These are phyloP conservation scores for Entrophospora sp. DNA, from an alignment of 192 early-diverging fungal species.

Conservation along the genomic window DNA sequence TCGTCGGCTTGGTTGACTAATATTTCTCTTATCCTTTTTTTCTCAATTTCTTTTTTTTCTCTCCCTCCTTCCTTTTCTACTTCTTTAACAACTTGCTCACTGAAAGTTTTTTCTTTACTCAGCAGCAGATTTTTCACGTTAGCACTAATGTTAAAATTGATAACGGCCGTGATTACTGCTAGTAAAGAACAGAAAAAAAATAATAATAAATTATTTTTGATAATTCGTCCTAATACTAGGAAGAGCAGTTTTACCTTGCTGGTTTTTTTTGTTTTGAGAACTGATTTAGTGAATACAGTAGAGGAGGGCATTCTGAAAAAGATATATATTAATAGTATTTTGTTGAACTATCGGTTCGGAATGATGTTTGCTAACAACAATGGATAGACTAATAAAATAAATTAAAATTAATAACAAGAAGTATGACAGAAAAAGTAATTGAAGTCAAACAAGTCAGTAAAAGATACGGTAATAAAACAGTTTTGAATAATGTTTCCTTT, in stretches of 20 bases:
- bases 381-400: not conserved
- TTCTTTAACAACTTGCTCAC: not conserved
- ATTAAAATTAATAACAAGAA: not conserved
- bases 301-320: not conserved
- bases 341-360: not conserved
- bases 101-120: conserved; percentile 1
- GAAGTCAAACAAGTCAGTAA: conserved; percentile 9
- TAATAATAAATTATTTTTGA: not conserved
- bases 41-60: not conserved
- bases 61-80: not conserved
- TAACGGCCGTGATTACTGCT: not conserved
- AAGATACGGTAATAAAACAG: conserved; percentile 4
- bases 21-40: conserved; percentile 9
- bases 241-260: not conserved
- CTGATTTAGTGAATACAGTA: not conserved
- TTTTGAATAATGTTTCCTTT: conserved; percentile 9
- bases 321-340: conserved; percentile 14
- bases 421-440: conserved; percentile 8
- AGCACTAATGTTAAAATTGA: not conserved
- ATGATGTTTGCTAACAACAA: not conserved
- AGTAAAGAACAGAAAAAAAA: not conserved
- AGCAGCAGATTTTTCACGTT: not conserved
- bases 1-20: not conserved
- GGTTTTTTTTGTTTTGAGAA: conserved; percentile 10
- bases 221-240: not conserved